Evolutionary conservation across 169 alveolate species (phyloP), one percentile per base, ranked within the genome.

Genomic region (Plasmodium sp.): DNA sequence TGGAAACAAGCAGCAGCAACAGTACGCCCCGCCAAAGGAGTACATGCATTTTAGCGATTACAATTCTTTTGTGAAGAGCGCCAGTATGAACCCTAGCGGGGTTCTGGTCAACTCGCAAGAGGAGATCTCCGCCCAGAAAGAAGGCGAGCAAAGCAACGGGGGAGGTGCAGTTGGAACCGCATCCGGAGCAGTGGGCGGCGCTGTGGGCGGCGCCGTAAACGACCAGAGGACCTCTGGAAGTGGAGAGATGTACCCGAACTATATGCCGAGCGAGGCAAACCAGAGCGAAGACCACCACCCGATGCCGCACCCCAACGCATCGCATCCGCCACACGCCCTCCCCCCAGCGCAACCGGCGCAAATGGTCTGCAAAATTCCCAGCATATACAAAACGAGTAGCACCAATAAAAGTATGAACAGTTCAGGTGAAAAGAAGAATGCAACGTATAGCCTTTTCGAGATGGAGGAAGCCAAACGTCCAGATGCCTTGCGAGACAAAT

Each of bases 401-500:
- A 18, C 45, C 36, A 71, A 12, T 41, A 84, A 84, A 84, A 62
- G 45, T 84, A n/a, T 84, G 62, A 84, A 71, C 45, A 62, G 27
- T 39, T 31, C 83, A 62, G 45, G 72, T 34, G 92, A 84, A 39
- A 84, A 84, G 62, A 85, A 51, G 43, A 73, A 73, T 62, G n/a
- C 33, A 58, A 56, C 58, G 5, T 51, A 39, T 27, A 85, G 34
- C 62, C 43, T 75, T 6, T 39, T 33, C 33, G 93, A 85, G 41
- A 31, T 83, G 18, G 92, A 80, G 27, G 92, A 83, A 16, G n/a
- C 67, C 6, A 85, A 80, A 51, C 80, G 97, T 33, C 96, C 96
- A 12, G 96, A 95, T 83, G 96, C 93, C 16, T 58, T 90, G 93
- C 73, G 81, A 7, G 97, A 95, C 34, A 93, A 80, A 39, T 95